Evolutionary conservation across 441 rosid species (phyloP).

Genomic region (Pelargonium myrrhifolium): DNA sequence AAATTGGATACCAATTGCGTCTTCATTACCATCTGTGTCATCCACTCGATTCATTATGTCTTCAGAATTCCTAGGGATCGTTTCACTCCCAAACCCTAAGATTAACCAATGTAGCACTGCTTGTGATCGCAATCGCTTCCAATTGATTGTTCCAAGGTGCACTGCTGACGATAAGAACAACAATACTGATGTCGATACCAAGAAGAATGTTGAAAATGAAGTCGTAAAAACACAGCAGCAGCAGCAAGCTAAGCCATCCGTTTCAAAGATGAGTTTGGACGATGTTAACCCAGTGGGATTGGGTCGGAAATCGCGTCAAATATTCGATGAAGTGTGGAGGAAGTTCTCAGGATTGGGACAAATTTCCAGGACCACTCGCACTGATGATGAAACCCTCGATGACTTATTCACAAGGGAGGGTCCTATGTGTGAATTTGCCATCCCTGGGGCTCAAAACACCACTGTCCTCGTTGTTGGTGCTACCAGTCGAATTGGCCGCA

Average conservation of each 20-base stretch:
- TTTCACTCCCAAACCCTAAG: neutral
- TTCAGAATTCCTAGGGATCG: neutral
- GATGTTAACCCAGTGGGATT: constrained; percentile 88
- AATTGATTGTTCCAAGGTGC: neutral
- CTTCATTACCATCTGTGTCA: neutral
- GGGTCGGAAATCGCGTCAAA: constrained; percentile 79
- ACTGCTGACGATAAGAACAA: neutral
- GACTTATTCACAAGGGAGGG: constrained; percentile 69
- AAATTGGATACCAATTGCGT: neutral
- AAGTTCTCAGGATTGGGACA: constrained; percentile 92
- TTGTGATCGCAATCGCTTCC: neutral
- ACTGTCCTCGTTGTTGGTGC: constrained; percentile 93
- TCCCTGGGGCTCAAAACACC: constrained; percentile 86
- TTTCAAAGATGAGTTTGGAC: constrained; percentile 40
- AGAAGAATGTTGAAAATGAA: neutral
- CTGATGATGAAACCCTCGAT: constrained; percentile 65
- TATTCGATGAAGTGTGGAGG: constrained; percentile 91
- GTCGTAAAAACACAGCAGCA: neutral
- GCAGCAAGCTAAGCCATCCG: neutral
- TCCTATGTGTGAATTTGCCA: constrained; percentile 88
- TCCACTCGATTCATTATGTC: constrained; percentile 2
- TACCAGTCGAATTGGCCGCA: constrained; percentile 87
- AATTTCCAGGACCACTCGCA: constrained; percentile 73
- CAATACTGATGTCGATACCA: neutral
- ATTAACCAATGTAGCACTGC: neutral